Evolutionary conservation across 2,329 filamentous ascomycete species (phyloP).

Genomic region (Neopestalotiopsis sp.): DNA sequence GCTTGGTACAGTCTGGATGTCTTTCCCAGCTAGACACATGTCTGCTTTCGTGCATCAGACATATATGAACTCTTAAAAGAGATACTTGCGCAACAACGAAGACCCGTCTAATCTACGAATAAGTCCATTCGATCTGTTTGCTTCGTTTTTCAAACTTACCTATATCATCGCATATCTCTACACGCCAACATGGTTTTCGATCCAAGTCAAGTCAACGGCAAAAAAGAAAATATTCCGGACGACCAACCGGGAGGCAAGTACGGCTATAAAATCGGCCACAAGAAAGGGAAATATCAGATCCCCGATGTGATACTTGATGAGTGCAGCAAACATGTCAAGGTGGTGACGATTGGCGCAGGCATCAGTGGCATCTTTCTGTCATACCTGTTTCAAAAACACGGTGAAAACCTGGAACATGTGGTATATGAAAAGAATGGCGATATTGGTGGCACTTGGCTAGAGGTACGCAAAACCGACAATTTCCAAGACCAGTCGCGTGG

Average conservation of each 20-base stretch:
- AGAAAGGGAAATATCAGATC: not conserved
- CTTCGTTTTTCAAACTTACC: not conserved
- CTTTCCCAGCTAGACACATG: not conserved
- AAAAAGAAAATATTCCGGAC: not conserved
- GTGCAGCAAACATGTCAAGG: not conserved
- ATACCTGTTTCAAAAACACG: not conserved
- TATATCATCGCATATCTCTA: not conserved
- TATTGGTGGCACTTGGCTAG: slow-evolving; percentile 15
- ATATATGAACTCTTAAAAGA: not conserved
- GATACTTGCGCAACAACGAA: not conserved
- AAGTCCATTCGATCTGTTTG: no score
- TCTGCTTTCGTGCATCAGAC: not conserved
- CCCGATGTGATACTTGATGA: not conserved
- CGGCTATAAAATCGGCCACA: not conserved
- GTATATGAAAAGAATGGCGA: slow-evolving; percentile 12
- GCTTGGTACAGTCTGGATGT: not conserved
- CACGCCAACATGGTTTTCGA: not conserved
- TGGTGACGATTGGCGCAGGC: not conserved
- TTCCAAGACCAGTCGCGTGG: not conserved
- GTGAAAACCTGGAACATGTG: not conserved
- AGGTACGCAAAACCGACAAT: not conserved
- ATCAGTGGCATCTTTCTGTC: not conserved
- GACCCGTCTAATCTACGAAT: not conserved
- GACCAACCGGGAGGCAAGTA: not conserved
- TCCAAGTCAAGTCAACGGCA: not conserved